A percentile compares a stretch with the other conserved stretches of the same genome.
These are phyloP conservation scores for Penicillium sp. DNA, from an alignment of 2,329 filamentous ascomycete species.

Conservation along the genomic window DNA sequence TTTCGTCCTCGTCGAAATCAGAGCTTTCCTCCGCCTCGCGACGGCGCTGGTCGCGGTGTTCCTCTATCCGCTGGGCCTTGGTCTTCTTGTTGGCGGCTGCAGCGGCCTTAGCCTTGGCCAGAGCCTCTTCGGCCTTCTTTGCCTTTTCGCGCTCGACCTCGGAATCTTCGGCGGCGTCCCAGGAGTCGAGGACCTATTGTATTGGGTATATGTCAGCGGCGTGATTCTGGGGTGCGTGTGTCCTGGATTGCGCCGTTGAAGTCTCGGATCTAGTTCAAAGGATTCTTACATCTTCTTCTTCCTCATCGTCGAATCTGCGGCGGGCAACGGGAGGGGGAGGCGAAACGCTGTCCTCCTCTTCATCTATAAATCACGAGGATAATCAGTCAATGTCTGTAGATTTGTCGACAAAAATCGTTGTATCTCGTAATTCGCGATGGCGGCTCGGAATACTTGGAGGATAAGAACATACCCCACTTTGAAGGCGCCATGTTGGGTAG, in stretches of 20 bases:
- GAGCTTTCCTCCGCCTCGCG: constrained; percentile 64
- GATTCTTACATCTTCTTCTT: constrained; percentile 75
- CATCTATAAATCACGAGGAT: constrained; percentile 19
- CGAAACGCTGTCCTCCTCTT: constrained; percentile 58
- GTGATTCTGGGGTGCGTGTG: not conserved
- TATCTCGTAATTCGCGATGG: constrained; percentile 7
- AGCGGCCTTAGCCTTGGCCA: constrained; percentile 87
- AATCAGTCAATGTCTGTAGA: constrained; percentile 19
- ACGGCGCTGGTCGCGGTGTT: constrained; percentile 70
- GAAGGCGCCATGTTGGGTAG: constrained; percentile 52
- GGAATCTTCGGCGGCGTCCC: constrained; percentile 96
- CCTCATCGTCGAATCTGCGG: constrained; percentile 90
- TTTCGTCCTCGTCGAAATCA: constrained; percentile 69
- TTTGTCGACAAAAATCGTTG: not conserved
- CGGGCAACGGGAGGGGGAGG: constrained; percentile 56
- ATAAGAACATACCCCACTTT: constrained; percentile 56
- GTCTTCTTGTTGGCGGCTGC: constrained; percentile 90
- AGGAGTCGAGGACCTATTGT: constrained; percentile 84
- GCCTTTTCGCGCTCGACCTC: constrained; percentile 96
- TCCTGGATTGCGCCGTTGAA: constrained; percentile 8
- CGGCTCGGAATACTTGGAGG: constrained; percentile 20
- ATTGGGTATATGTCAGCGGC: constrained; percentile 1
- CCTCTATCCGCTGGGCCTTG: constrained; percentile 83
- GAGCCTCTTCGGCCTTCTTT: constrained; percentile 81
- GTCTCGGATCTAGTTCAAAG: not conserved